Base-by-base conservation (phyloP, 2,329 filamentous ascomycete species). In the Xylogone sp. region DNA sequence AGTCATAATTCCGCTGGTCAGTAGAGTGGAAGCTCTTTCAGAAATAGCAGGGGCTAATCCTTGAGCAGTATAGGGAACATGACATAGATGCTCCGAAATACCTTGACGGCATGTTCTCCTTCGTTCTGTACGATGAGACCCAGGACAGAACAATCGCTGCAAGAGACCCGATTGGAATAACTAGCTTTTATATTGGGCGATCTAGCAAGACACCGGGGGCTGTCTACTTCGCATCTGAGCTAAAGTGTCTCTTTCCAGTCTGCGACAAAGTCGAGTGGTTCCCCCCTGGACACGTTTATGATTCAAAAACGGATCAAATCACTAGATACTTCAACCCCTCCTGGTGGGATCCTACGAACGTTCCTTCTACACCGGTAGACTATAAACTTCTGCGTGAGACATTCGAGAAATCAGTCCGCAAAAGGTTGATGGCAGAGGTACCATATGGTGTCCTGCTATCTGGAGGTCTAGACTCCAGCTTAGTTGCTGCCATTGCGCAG, bases 51-150 rank as follows among this genome's bases (percentile, higher is more conserved):
- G 18, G 31, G 53, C 10, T 27, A 27, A 27, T 10, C 10, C 6
- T 27, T 62, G 51, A 62, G 42, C 46, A 96, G 89, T 99, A 99
- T 70, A 82, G 91, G 75, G 85, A 97, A 73, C 83, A 95, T 81
- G 94, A 86, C 65, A 79, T 95, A 62, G 91, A 97, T 66, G 90
- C 93, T 53, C 92, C 94, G 56, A 94, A 93, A 73, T 79, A 90
- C 72, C 84, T 99, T 61, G 94, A 99, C 70, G 94, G 94, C 76
- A 99, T 99, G 94, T 99, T 99, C 82, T 97, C 93, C 16, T 99
- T 95, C 76, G 92, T 99, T 51, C 82, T 99, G 49, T 96, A 96
- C 74, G 94, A 99, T 77, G 96, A 96, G 82, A 86, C 83, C 61
- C 84, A 91, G 71, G 88, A 99, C 77, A 87, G 94, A 61, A 88